Percentiles rank a stretch among this genome's conserved stretches.
Conservation (phyloP, 225 moss, liverwort and hornwort genomes). For the Polytrichum formosum region DNA sequence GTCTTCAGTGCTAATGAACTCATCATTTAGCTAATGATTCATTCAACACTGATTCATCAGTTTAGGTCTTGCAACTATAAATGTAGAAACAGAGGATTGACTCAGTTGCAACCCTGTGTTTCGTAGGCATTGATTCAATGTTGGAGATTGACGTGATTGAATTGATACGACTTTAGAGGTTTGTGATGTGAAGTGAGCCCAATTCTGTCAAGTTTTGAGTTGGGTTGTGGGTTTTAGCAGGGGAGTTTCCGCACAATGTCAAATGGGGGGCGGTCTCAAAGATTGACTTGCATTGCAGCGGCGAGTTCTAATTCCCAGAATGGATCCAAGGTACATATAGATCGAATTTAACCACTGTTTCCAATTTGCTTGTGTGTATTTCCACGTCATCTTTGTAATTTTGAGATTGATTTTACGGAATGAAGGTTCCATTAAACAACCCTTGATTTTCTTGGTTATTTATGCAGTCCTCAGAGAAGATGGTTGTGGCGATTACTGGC, state of each 20-base stretch:
- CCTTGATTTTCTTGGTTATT: too few relatives aligned
- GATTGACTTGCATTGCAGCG: conserved; percentile 35
- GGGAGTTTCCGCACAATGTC: conserved; percentile 10
- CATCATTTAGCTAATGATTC: too few relatives aligned
- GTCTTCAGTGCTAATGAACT: too few relatives aligned
- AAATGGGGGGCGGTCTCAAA: conserved; percentile 19
- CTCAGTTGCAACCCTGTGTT: neutral
- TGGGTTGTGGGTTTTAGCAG: conserved; percentile 9
- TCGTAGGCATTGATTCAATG: neutral
- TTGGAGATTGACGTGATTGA: too few relatives aligned
- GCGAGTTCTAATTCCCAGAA: conserved; percentile 25
- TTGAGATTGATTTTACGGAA: neutral
- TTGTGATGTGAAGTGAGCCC: neutral
- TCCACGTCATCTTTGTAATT: neutral
- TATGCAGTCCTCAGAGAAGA: conserved; percentile 21
- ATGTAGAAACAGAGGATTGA: neutral
- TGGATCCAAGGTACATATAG: conserved; percentile 24
- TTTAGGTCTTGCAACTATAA: too few relatives aligned
- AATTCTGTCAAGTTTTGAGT: conserved; percentile 3
- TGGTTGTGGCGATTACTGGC: conserved; percentile 85
- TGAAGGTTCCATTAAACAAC: too few relatives aligned
- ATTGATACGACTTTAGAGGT: neutral
- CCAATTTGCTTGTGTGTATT: neutral
- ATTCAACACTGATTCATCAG: too few relatives aligned
- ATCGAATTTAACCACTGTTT: neutral